phyloP scores from a whole-genome alignment of 306 rosid species.

The Dryas drummondii region DNA sequence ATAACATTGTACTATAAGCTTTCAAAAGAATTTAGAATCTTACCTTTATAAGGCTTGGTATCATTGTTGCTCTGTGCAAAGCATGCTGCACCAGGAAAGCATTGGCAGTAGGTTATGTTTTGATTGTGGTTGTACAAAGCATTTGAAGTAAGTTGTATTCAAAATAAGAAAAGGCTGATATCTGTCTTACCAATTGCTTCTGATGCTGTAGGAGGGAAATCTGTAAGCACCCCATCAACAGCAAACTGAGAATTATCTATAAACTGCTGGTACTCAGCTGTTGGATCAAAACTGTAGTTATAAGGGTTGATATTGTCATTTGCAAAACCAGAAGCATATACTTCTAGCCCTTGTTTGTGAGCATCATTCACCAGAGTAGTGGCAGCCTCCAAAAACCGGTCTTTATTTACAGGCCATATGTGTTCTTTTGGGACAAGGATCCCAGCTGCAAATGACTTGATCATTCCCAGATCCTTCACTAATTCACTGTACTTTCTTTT shows the following conservation, averaged over 20 bases:
- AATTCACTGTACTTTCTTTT: conserved; percentile 43
- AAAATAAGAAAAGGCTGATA: conserved; percentile 9
- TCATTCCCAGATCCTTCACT: conserved; percentile 45
- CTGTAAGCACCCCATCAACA: conserved; percentile 85
- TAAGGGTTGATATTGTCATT: conserved; percentile 57
- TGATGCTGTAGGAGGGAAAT: conserved; percentile 70
- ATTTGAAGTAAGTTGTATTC: background rate
- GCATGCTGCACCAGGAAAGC: conserved; percentile 57
- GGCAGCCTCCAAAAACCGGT: conserved; percentile 52
- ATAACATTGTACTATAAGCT: background rate
- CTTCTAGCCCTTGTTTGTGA: conserved; percentile 77
- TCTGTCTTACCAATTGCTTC: conserved; percentile 67
- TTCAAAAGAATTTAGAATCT: conserved; percentile 9
- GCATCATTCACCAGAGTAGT: conserved; percentile 71
- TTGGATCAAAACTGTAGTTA: conserved; percentile 67
- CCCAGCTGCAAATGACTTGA: conserved; percentile 73
- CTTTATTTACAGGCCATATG: conserved; percentile 53
- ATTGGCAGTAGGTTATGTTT: conserved; percentile 16
- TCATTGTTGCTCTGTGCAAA: conserved; percentile 45
- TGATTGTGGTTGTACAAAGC: background rate
- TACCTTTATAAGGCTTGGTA: conserved; percentile 50
- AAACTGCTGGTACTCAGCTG: conserved; percentile 67
- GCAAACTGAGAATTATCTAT: conserved; percentile 52
- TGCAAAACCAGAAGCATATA: conserved; percentile 81
- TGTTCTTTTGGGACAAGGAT: conserved; percentile 77